phyloP scores from a whole-genome alignment of 345 rosid genomes.

The Gossypium mustelinum region DNA sequence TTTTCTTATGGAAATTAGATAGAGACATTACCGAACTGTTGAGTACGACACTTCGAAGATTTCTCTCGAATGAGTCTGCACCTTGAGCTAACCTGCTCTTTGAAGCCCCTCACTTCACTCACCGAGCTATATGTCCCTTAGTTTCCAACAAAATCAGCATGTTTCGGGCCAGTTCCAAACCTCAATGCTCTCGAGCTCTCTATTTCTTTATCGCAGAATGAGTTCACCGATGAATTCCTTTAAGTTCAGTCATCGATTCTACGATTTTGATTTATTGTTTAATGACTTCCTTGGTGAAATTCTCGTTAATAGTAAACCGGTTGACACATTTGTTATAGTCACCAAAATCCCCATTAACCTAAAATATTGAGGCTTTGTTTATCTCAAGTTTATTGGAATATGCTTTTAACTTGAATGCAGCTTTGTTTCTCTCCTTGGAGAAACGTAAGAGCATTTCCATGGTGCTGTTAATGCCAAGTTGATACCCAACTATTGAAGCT shows the following conservation, averaged over 20 bases:
- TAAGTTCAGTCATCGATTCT: not conserved
- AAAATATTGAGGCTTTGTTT: too few relatives aligned
- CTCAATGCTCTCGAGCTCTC: not conserved
- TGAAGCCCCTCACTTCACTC: not conserved
- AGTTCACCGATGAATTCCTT: not conserved
- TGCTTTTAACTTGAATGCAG: not conserved
- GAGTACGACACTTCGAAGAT: not conserved
- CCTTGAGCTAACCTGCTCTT: not conserved
- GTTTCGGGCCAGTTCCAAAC: not conserved
- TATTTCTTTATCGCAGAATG: not conserved
- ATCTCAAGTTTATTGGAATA: too few relatives aligned
- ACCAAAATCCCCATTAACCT: too few relatives aligned
- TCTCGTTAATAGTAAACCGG: not conserved
- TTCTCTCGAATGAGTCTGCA: too few relatives aligned
- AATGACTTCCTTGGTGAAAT: not conserved
- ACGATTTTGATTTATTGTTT: not conserved
- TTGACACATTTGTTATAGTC: not conserved
- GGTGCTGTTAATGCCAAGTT: slow-evolving; percentile 17
- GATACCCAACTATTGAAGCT: slow-evolving; percentile 40
- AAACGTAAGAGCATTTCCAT: not conserved
- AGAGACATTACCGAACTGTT: not conserved
- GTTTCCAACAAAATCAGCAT: not conserved
- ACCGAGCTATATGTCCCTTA: not conserved
- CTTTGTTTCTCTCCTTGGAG: too few relatives aligned
- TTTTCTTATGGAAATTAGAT: not conserved